phyloP scores from a whole-genome alignment of 1,284 basidiomycete genomes.

The Ganoderma resinaceum region DNA sequence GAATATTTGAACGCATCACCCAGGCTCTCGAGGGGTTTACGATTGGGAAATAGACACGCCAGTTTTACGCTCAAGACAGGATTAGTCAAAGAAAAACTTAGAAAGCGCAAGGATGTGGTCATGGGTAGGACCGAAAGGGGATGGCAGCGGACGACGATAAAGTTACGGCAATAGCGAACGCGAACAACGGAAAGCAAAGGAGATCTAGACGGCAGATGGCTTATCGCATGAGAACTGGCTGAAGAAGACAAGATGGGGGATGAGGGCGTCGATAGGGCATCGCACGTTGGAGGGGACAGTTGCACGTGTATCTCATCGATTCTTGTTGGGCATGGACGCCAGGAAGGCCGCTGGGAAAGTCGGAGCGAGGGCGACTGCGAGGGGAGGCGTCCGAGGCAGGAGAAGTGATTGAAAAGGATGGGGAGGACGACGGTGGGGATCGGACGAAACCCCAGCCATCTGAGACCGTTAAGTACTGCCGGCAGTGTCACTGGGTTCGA shows the following conservation, averaged over 20 bases:
- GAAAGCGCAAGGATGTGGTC: neutral
- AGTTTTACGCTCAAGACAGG: neutral
- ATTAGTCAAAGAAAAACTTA: neutral
- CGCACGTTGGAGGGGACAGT: slow-evolving; percentile 29
- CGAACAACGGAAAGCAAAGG: slow-evolving; percentile 4
- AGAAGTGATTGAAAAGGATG: slow-evolving; percentile 13
- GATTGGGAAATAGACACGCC: neutral
- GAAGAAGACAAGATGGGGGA: slow-evolving; percentile 2
- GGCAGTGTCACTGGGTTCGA: neutral
- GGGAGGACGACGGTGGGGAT: slow-evolving; percentile 1
- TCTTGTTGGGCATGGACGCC: neutral
- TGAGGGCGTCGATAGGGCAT: slow-evolving; percentile 17
- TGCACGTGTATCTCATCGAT: slow-evolving; percentile 29
- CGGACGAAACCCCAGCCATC: neutral
- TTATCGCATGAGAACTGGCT: slow-evolving; percentile 12
- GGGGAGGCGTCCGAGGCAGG: neutral
- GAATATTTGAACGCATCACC: neutral
- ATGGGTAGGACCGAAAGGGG: neutral
- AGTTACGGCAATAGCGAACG: slow-evolving; percentile 12
- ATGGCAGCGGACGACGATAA: neutral
- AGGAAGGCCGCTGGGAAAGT: neutral
- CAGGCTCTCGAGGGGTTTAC: neutral
- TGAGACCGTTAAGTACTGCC: slow-evolving; percentile 1
- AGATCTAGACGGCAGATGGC: slow-evolving; percentile 17
- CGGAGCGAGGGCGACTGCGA: too few relatives aligned